phyloP scores from a whole-genome alignment of 306 rosid species.

The Oxytropis ochrocephala region DNA sequence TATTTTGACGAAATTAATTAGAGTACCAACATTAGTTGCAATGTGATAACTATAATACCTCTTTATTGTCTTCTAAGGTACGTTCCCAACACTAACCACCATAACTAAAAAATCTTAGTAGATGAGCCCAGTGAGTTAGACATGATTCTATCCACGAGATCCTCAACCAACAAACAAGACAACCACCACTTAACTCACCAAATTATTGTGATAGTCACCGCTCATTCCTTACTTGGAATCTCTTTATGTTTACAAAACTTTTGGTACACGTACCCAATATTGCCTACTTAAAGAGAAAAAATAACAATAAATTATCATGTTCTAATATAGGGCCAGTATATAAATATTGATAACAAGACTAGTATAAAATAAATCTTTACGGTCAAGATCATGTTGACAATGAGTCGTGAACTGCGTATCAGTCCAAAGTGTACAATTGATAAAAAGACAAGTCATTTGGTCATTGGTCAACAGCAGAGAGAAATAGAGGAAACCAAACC shows the following conservation, averaged over 20 bases:
- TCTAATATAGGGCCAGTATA: neutral
- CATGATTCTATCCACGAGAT: constrained; percentile 2
- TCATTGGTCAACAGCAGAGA: constrained; percentile 11
- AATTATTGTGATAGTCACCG: constrained; percentile 19
- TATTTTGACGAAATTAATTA: neutral
- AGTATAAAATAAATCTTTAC: neutral
- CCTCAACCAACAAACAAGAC: constrained; percentile 13
- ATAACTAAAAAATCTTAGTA: constrained; percentile 19
- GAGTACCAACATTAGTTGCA: constrained; percentile 15
- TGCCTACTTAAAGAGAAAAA: neutral
- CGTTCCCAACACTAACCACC: constrained; percentile 28
- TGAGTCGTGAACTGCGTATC: constrained; percentile 2
- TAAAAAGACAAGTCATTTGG: neutral
- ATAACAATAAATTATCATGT: neutral
- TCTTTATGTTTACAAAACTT: constrained; percentile 24
- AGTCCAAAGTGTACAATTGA: neutral
- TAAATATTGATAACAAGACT: too few relatives aligned
- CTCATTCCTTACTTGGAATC: constrained; percentile 14
- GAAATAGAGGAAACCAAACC: constrained; percentile 4
- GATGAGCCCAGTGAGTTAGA: neutral
- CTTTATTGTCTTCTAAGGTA: constrained; percentile 28
- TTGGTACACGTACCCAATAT: neutral
- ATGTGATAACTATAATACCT: neutral
- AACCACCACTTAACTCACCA: constrained; percentile 10
- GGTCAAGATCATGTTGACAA: neutral